Base-by-base conservation (phyloP, 2,329 filamentous ascomycete species). In the Colletotrichum lini region DNA sequence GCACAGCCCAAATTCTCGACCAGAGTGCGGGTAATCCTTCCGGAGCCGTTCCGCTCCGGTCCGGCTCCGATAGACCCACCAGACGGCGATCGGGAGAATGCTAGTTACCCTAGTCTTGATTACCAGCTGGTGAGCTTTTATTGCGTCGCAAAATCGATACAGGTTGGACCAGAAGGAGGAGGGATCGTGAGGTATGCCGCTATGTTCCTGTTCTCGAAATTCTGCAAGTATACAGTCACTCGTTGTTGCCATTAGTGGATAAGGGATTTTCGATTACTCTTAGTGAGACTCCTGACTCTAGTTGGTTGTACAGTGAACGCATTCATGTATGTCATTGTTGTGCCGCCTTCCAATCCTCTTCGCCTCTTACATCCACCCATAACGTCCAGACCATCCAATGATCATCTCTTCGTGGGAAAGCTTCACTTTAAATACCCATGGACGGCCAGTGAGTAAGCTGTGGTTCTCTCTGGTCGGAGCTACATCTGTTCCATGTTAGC, bases 361-460 rank as follows among this genome's bases (percentile, higher is more conserved):
- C 12, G n/a, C 53, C 18, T 57, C 21, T 21, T 12, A 12, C 16
- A 42, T 35, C 13, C 26, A 6, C 23, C 16, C 12, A 62, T 4
- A 6, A 9, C 35, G 21, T 21, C 8, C 35, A 89, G 87, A 8
- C 76, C 88, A n/a, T 88, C 84, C 73, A 89, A 90, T 71, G 80
- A 90, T 16, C 90, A 89, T 75, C 80, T 91, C 1, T 90, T 90
- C 72, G 79, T 88, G 23, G 88, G 79, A 16, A 88, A 88, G 65
- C 87, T 90, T 49, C 81, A 4, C 26, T 78, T 90, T n/a, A 85
- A 83, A 0, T 90, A 90, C 72, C 75, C 88, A 21, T 87, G 88
- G 70, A 86, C 87, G 74, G 87, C 89, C 78, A 73, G 79, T 72
- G 15, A 3, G 61, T 18, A 16, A 35, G 26, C 26, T 35, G 18